A percentile compares a stretch with the other conserved stretches of the same genome.
Conservation (phyloP, 352 stramenopile species). For the Pythium rishiriense region DNA sequence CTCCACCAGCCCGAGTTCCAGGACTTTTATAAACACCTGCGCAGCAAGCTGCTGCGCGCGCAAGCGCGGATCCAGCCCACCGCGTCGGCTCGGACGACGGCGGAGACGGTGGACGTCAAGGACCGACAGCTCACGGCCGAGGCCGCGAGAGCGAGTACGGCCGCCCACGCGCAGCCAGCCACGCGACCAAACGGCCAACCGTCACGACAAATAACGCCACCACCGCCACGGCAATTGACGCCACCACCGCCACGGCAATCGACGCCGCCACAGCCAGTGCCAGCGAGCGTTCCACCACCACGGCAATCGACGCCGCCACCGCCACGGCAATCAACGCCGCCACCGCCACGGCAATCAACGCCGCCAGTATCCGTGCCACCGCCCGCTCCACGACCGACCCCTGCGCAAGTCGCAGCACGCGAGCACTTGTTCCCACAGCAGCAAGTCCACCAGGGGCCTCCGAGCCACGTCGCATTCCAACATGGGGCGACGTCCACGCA, state of each 20-base stretch:
- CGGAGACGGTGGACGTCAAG: slow-evolving; percentile 16
- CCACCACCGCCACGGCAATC: slow-evolving; percentile 5
- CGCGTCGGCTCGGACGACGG: background rate
- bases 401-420: too few relatives aligned
- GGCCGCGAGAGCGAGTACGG: background rate
- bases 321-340: background rate
- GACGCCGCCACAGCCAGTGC: too few relatives aligned
- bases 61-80: background rate
- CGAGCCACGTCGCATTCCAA: background rate
- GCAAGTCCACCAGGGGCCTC: too few relatives aligned
- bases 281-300: too few relatives aligned
- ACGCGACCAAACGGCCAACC: too few relatives aligned
- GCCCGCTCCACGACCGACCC: background rate
- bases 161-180: background rate
- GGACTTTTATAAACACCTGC: slow-evolving; percentile 52
- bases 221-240: background rate
- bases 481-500: too few relatives aligned
- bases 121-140: slow-evolving; percentile 18
- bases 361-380: background rate
- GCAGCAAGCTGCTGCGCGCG: slow-evolving; percentile 16
- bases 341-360: too few relatives aligned
- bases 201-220: too few relatives aligned
- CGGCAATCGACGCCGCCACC: background rate
- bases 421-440: too few relatives aligned
- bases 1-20: slow-evolving; percentile 70